Evolutionary conservation across 805 yeast genomes (phyloP).

Genomic region (Barnettozyma populi): DNA sequence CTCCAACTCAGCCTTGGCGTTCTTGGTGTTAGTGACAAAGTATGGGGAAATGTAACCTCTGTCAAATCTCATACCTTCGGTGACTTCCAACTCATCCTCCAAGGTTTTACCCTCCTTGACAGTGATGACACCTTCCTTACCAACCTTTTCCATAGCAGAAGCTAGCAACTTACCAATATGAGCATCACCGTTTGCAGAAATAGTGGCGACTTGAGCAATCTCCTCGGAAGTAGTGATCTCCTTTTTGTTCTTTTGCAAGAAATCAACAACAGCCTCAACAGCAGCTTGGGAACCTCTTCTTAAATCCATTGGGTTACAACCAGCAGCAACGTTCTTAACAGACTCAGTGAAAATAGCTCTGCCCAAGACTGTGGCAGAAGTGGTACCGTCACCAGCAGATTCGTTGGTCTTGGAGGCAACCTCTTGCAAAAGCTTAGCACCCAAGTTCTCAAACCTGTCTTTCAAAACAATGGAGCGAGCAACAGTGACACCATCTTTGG

Average conservation of each 20-base stretch:
- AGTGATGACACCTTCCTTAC: slow-evolving; percentile 98
- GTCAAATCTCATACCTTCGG: slow-evolving; percentile 99
- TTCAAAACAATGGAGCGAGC: slow-evolving; percentile 81
- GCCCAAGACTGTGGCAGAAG: slow-evolving; percentile 95
- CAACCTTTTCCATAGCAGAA: slow-evolving; percentile 98
- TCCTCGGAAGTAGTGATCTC: slow-evolving; percentile 95
- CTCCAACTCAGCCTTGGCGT: slow-evolving; percentile 92
- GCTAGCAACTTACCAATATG: slow-evolving; percentile 94
- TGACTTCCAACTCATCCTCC: slow-evolving; percentile 95
- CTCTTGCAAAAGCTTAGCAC: slow-evolving; percentile 93
- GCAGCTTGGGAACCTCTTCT: slow-evolving; percentile 99
- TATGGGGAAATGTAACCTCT: slow-evolving; percentile 98
- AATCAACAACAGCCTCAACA: slow-evolving; percentile 89
- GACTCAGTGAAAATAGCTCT: slow-evolving; percentile 95
- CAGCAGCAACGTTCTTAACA: slow-evolving; percentile 97
- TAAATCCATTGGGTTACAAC: slow-evolving; percentile 98
- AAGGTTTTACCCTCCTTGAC: slow-evolving; percentile 97
- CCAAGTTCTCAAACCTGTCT: slow-evolving; percentile 95
- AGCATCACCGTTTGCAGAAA: slow-evolving; percentile 94
- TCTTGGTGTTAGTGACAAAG: slow-evolving; percentile 85
- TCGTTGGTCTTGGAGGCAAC: slow-evolving; percentile 98
- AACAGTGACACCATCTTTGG: slow-evolving; percentile 99
- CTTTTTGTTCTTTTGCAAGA: slow-evolving; percentile 82
- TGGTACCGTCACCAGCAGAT: slow-evolving; percentile 98
- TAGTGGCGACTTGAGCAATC: slow-evolving; percentile 98